Percentiles rank a stretch among this genome's conserved stretches.
phyloP scores from a whole-genome alignment of 352 stramenopile species.

The Poterioochromonas sp. region DNA sequence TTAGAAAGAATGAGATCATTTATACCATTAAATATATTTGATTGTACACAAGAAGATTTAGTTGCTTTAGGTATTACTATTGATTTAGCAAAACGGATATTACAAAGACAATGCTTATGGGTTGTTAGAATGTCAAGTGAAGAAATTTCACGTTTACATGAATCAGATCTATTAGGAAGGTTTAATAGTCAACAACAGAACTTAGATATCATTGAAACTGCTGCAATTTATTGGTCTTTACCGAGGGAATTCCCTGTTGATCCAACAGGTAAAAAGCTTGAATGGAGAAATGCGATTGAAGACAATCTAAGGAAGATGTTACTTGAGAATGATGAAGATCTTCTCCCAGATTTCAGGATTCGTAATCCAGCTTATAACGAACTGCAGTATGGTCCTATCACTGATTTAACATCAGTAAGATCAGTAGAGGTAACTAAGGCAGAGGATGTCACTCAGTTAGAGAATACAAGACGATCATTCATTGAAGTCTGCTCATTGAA shows the following conservation, averaged over 20 bases:
- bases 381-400: slow-evolving; percentile 16
- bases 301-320: not conserved
- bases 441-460: not conserved
- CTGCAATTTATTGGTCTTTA: slow-evolving; percentile 12
- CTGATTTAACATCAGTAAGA: not conserved
- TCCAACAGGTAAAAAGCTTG: not conserved
- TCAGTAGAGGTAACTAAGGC: not conserved
- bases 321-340: not conserved
- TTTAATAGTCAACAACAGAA: slow-evolving; percentile 12
- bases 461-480: not conserved
- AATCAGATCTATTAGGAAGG: not conserved
- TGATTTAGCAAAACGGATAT: not conserved
- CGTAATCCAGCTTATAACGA: not conserved
- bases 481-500: not conserved
- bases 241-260: not conserved
- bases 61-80: not conserved
- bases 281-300: not conserved
- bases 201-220: slow-evolving; percentile 28
- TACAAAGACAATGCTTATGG: slow-evolving; percentile 22
- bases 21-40: not conserved
- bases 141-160: slow-evolving; percentile 1
- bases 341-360: not conserved
- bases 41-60: not conserved
- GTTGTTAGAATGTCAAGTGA: not conserved
- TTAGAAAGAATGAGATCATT: not conserved